These are phyloP conservation scores for Tolypocladium tundrense DNA, from an alignment of 2,329 filamentous ascomycete species.

Conservation along the genomic window DNA sequence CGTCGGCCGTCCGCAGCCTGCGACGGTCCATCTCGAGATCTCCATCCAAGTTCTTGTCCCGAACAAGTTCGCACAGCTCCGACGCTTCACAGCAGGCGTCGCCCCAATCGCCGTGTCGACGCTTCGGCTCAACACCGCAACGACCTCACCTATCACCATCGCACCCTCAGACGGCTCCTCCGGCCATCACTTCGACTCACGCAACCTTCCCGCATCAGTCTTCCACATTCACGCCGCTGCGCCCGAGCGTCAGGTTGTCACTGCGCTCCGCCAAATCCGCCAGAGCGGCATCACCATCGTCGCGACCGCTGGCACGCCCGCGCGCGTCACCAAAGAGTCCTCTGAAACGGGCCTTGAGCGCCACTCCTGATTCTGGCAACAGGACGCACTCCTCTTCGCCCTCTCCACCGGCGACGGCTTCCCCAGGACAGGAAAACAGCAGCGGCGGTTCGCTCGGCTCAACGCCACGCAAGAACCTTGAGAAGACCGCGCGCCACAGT, in stretches of 20 bases:
- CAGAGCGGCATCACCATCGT: conserved; percentile 40
- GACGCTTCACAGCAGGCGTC: conserved; percentile 34
- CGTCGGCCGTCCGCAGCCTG: conserved; percentile 70
- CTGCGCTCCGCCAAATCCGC: conserved; percentile 52
- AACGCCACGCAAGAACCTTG: conserved; percentile 14
- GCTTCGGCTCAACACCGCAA: conserved; percentile 26
- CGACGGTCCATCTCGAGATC: conserved; percentile 84
- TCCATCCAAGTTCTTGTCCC: conserved; percentile 74
- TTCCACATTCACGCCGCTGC: conserved; percentile 53
- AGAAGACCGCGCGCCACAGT: conserved; percentile 42
- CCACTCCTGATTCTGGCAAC: conserved; percentile 63
- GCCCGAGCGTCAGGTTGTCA: conserved; percentile 56
- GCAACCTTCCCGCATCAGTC: conserved; percentile 25
- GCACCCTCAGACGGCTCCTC: conserved; percentile 24
- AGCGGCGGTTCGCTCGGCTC: conserved; percentile 24
- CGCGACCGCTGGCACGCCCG: conserved; percentile 44
- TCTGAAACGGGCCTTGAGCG: conserved; percentile 63
- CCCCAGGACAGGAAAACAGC: conserved; percentile 34
- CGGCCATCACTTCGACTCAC: conserved; percentile 17
- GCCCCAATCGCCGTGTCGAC: conserved; percentile 43
- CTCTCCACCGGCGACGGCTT: conserved; percentile 22
- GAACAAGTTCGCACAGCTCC: conserved; percentile 35
- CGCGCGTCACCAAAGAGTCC: conserved; percentile 74
- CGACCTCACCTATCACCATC: conserved; percentile 20
- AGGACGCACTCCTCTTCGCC: conserved; percentile 39